Percentiles rank a stretch among this genome's conserved stretches.
Conservation (phyloP, 176 grass and related monocot genomes). For the Puya raimondii region DNA sequence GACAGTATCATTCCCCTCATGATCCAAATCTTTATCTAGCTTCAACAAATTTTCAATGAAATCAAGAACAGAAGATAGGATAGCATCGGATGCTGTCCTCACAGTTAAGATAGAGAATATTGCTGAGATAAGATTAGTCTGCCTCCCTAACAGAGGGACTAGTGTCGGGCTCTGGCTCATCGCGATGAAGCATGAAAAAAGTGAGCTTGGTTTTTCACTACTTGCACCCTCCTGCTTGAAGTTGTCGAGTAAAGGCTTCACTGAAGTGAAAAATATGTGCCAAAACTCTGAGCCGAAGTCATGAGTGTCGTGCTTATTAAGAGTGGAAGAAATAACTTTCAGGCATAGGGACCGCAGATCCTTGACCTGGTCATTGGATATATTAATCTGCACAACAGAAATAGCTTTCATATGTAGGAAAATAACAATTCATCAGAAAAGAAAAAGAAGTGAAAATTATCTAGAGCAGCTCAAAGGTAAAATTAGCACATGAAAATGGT, state of each 20-base stretch:
- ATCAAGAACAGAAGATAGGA: slow-evolving; percentile 59
- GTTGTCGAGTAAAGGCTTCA: slow-evolving; percentile 62
- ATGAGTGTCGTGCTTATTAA: slow-evolving; percentile 50
- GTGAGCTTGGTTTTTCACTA: slow-evolving; percentile 77
- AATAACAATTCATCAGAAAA: background rate
- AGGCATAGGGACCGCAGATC: slow-evolving; percentile 73
- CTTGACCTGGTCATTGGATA: slow-evolving; percentile 66
- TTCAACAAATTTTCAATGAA: slow-evolving; percentile 90
- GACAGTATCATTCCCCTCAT: slow-evolving; percentile 38
- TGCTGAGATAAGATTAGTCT: slow-evolving; percentile 60
- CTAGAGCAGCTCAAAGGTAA: background rate
- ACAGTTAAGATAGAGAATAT: slow-evolving; percentile 90
- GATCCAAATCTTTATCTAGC: slow-evolving; percentile 62
- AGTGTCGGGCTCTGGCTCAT: slow-evolving; percentile 75
- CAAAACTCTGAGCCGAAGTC: slow-evolving; percentile 76
- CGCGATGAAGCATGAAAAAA: slow-evolving; percentile 81
- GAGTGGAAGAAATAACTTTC: slow-evolving; percentile 59
- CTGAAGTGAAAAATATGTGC: slow-evolving; percentile 66
- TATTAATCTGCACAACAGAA: slow-evolving; percentile 34
- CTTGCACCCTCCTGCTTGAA: slow-evolving; percentile 84
- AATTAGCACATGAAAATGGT: too few relatives aligned
- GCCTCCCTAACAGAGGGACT: slow-evolving; percentile 44
- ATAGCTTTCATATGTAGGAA: slow-evolving; percentile 5
- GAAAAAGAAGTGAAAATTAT: background rate
- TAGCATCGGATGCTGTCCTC: slow-evolving; percentile 64